Base-by-base conservation (phyloP, 2,329 filamentous ascomycete species). In the Paramyrothecium sp. region DNA sequence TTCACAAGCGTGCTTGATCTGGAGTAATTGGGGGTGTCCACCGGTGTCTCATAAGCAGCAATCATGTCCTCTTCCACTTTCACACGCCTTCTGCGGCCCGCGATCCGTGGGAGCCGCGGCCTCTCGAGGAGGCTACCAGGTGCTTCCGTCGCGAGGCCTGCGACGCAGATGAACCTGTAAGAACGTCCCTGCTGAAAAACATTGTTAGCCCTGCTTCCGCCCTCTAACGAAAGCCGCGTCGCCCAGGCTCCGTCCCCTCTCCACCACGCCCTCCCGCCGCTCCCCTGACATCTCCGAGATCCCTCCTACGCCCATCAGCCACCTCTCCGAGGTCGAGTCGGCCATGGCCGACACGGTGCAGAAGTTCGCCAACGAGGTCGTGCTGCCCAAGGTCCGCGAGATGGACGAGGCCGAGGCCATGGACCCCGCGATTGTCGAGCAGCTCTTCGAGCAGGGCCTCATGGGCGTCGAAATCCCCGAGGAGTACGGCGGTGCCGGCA, bases 391-490 rank as follows among this genome's bases (percentile, higher is more conserved):
- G 74, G 93, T 91, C 12, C 90, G 95, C 57, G 93, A 96, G 19
- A 99, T 99, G 95, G 95, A 99, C 73, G 95, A 99, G 81, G 89
- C 89, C 30, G 95, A 99, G 81, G 76, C 83, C 57, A 98, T 99
- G 95, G 95, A 98, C 73, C 88, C 91, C 0, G 73, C 83, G 2
- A 76, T 99, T 8, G 89, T 99, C 7, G 92, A 97, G 79, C 90
- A 95, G 76, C 84, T 97, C 54, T 99, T 99, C 69, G 95, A 99
- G 80, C 93, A 98, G 73, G 95, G 95, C 0, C 81, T 99, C 53
- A 99, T 99, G 95, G 90, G 92, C 60, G 85, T 99, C 62, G 95
- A 99, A 79, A 97, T 99, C 57, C 94, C 95, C 17, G 95, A 99
- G 75, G 93, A 97, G 75, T 99, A 89, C 71, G 95, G 95, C 59